Conservation (phyloP, 108 stramenopile genomes). For the Parmales sp. region DNA sequence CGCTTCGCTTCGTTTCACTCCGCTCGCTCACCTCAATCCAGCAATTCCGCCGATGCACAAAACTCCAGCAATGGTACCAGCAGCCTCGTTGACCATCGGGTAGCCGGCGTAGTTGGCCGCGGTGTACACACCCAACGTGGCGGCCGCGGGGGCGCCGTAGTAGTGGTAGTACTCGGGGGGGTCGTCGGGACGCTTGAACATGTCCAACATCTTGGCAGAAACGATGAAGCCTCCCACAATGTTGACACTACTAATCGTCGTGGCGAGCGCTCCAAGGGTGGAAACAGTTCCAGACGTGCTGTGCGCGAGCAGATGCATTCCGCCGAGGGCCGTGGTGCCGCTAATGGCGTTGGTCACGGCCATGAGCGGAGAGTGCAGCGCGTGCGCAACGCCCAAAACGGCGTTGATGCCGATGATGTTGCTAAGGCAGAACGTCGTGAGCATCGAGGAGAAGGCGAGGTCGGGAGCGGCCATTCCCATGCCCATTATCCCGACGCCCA, state of each 20-base stretch:
- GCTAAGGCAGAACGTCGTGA: conserved; percentile 89
- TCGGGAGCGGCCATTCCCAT: conserved; percentile 80
- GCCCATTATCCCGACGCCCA: conserved; percentile 63
- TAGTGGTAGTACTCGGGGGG: conserved; percentile 94
- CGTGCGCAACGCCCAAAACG: conserved; percentile 89
- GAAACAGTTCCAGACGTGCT: conserved; percentile 51
- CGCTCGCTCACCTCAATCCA: no score
- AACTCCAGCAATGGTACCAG: conserved; percentile 73
- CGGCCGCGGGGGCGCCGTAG: conserved; percentile 88
- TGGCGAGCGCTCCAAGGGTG: conserved; percentile 76
- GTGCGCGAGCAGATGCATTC: conserved; percentile 88
- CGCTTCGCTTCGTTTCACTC: no score
- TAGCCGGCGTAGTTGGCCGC: conserved; percentile 70
- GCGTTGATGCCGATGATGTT: conserved; percentile 91
- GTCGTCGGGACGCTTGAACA: conserved; percentile 97
- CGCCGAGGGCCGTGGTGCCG: conserved; percentile 96
- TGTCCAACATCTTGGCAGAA: conserved; percentile 98
- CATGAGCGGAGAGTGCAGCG: conserved; percentile 97
- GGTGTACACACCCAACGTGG: conserved; percentile 58
- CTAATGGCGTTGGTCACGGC: conserved; percentile 96
- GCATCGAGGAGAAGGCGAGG: conserved; percentile 82
- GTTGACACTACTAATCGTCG: conserved; percentile 82
- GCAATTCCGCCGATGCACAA: conserved; percentile 97
- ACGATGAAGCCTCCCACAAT: conserved; percentile 93
- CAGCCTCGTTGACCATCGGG: conserved; percentile 71